Evolutionary conservation across 768 basidiomycete species (phyloP), one percentile per base, ranked within the genome.

Genomic region (Tulasnella calospora): DNA sequence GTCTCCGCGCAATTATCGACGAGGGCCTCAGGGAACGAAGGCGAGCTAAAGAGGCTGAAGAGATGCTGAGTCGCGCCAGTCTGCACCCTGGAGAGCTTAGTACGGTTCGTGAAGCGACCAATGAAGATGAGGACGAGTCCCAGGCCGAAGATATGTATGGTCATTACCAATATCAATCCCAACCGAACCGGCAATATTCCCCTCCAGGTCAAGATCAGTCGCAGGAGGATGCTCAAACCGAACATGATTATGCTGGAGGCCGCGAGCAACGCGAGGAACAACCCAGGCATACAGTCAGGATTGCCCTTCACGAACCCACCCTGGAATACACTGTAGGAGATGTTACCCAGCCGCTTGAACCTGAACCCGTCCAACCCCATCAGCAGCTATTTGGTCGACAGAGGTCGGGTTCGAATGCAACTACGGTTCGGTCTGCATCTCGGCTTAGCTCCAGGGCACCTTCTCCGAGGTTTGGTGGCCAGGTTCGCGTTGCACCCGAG

Each of bases 1-100:
- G 94, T 2, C 86, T 98, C n/a, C 86, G 92, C 15, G 92, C 90
- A 0, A 92, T 96, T 0, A 94, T 98, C 0, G 93, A 96, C 83
- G 92, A 94, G 78, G 94, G 94, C 5, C 86, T 98, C 75, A 89
- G 91, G 79, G 94, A 94, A 80, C 84, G 95, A 36, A 85, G 92
- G 51, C 84, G 86, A 51, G 86, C 86, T 3, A 85, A 91, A 79
- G 90, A 92, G 74, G 81, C 82, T 76, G 57, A 19, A 69, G 57
- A 61, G 23, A 61, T 23, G 77, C 61, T 44, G 21, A 81, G 80
- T 23, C 79, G 81, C 19, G 76, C 75, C 69, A 61, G 57, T 13
- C 82, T 81, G 74, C 83, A 83, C 47, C 74, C 76, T 8, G 83
- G 82, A 61, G 81, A 82, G 36, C 82, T 80, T 79, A 80, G 79